Conservation (phyloP, 176 grass and related monocot species). For the Lolium rigidum region DNA sequence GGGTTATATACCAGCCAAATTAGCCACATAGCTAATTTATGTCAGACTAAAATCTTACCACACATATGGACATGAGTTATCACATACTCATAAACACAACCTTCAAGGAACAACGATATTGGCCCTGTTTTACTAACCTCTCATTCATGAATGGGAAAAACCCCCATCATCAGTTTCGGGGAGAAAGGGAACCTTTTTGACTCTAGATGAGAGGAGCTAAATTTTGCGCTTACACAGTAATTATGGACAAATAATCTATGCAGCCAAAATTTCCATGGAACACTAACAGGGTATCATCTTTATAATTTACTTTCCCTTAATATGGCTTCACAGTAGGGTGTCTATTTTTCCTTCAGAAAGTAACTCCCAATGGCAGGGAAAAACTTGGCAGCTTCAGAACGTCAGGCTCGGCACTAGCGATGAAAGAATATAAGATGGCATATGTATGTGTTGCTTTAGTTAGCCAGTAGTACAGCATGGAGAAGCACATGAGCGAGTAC, state of each 20-base stretch:
- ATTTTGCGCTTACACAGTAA: not conserved
- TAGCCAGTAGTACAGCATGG: too few relatives aligned
- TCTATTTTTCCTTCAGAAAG: not conserved
- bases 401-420: too few relatives aligned
- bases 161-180: too few relatives aligned
- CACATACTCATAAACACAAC: not conserved
- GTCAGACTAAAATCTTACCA: too few relatives aligned
- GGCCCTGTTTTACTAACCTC: not conserved
- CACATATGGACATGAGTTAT: too few relatives aligned
- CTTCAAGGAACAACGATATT: not conserved
- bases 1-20: too few relatives aligned
- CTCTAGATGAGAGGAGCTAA: not conserved
- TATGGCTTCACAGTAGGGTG: not conserved
- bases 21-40: too few relatives aligned
- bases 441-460: too few relatives aligned
- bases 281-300: not conserved
- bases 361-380: not conserved
- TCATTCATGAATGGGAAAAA: not conserved
- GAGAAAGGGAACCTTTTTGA: too few relatives aligned
- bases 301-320: not conserved
- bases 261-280: not conserved
- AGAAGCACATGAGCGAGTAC: too few relatives aligned
- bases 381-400: not conserved
- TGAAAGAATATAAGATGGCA: too few relatives aligned
- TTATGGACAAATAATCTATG: not conserved